Evolutionary conservation across 169 alveolate species (phyloP), one percentile per base, ranked within the genome.

Genomic region (Eimeria maxima): DNA sequence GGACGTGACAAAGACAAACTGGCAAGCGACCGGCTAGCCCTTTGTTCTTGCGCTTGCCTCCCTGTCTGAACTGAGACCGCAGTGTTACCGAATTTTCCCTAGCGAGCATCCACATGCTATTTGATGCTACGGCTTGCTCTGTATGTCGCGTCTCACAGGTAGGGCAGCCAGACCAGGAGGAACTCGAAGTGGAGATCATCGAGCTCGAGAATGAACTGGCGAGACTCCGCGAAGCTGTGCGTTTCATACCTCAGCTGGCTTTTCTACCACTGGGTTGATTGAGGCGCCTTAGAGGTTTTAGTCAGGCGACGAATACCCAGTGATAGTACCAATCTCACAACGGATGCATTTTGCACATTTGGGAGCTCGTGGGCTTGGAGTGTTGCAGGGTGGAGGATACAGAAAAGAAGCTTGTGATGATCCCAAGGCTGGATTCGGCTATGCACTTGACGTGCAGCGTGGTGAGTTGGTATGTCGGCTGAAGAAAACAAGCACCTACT

Each of bases 391-490:
- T 16, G 84, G 95, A 8, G 95, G 95, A 14, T 92, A 92, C 84
- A 50, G 71, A 44, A 63, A 67, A 44, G 47, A 14, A 45, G 55
- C 14, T 4, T 47, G 45, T 27, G 86, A 53, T n/a, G 90, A 55
- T 63, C 67, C 91, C 10, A 92, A 78, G 81, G 95, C 90, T 50
- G 91, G 95, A 22, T 92, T 78, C 42, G 27, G 91, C 38, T 44
- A 38, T 38, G 38, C 95, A 14, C 27, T 92, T 47, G 53, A 57
- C 16, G 69, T 74, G 69, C 69, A 71, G 50, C 65, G 91, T 3
- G 95, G 95, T 20, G 80, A 92, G 27, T 76, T 78, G 27, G 91
- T 92, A 16, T 92, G 92, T n/a, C 90, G 90, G 55, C 63, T 92
- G 81, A 92, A 92, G 55, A 78, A 92, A 50, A 53, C 71, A 33